phyloP scores from a whole-genome alignment of 371 early-diverging fungal species.

The Mucor racemosus region DNA sequence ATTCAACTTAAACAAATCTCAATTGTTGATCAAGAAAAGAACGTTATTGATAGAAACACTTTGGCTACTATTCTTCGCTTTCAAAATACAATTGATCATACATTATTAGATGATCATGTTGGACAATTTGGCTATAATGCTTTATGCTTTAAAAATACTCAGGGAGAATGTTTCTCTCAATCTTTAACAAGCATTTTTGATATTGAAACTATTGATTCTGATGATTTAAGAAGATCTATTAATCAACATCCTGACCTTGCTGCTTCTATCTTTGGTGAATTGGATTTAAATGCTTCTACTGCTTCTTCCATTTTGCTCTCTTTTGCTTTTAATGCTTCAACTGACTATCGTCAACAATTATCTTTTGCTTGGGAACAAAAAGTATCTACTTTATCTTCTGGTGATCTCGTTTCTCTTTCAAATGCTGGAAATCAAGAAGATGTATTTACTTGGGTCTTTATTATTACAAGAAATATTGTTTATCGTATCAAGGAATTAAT shows the following conservation, averaged over 20 bases:
- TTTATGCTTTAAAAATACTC: constrained; percentile 39
- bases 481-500: constrained; percentile 64
- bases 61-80: constrained; percentile 55
- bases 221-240: constrained; percentile 37
- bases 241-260: constrained; percentile 40
- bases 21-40: constrained; percentile 35
- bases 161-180: constrained; percentile 40
- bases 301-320: constrained; percentile 53
- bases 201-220: constrained; percentile 35
- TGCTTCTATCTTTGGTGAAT: constrained; percentile 25
- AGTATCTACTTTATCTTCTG: constrained; percentile 42
- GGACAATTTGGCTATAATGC: constrained; percentile 33
- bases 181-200: constrained; percentile 49
- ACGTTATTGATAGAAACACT: constrained; percentile 43
- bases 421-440: constrained; percentile 28
- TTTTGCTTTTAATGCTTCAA: constrained; percentile 62
- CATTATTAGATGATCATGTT: constrained; percentile 46
- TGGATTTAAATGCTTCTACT: constrained; percentile 27
- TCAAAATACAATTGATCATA: constrained; percentile 57
- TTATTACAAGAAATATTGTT: constrained; percentile 54
- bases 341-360: constrained; percentile 49
- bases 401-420: constrained; percentile 37
- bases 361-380: constrained; percentile 57
- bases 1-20: constrained; percentile 60
- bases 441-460: constrained; percentile 48